Base-by-base conservation (phyloP, 768 basidiomycete genomes). In the Macrolepiota dolichaula region DNA sequence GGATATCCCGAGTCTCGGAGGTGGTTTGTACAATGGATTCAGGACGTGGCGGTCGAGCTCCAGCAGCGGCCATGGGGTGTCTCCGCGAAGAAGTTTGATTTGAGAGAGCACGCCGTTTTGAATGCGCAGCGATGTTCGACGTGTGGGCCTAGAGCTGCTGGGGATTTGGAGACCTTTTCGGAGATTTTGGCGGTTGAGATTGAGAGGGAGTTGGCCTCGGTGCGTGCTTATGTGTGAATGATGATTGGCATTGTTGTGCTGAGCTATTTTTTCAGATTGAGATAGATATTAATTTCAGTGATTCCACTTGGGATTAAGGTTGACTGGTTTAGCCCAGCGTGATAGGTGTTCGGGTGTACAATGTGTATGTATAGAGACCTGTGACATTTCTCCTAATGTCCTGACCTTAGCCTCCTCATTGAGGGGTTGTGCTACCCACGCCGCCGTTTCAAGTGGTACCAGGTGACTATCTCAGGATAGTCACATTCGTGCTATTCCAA, bases 1-100 rank as follows among this genome's bases (percentile, higher is more conserved):
- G 53, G 64, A 37, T 62, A 62, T 52, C 64, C 67, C 11, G 71
- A 68, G 6, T 56, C 69, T 9, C 67, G 73, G 24, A 67, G 68
- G 51, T 76, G 76, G 74, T 76, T 74, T 70, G 59, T 66, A 9
- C 62, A 70, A 2, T 77, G 74, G 74, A 67, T 75, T 55, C 59
- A 70, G 15, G 67, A 67, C 4, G 65, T 72, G n/a, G 69, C 68
- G 12, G 61, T 67, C 36, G 73, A 71, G 37, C 57, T 76, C n/a
- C 64, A 64, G 38, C 52, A 64, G n/a, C 66, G 64, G 36, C 76
- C 76, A n/a, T 73, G 73, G 67, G 73, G 73, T 7, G 73, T 71
- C 46, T 69, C 71, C 1, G 71, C 68, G 10, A 71, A 67, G 58
- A 74, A 74, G 40, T 73, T 66, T 64, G 73, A 73, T 57, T 40